Conservation (phyloP, 1,284 basidiomycete species). For the Ustilago curta region DNA sequence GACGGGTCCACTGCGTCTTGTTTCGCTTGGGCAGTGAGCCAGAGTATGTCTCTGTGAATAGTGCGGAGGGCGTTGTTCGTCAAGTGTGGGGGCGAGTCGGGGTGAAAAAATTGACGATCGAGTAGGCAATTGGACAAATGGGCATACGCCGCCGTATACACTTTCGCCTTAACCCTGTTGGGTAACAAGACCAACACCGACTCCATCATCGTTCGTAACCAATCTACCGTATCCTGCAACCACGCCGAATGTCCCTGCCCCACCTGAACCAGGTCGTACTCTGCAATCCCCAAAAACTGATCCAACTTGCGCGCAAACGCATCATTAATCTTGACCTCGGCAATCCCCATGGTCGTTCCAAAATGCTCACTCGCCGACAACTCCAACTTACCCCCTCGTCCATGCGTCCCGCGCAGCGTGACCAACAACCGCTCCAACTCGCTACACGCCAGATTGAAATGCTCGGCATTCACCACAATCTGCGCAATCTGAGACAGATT, state of each 20-base stretch:
- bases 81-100: conserved; percentile 23
- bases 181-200: conserved; percentile 82
- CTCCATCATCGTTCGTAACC: conserved; percentile 95
- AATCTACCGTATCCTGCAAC: conserved; percentile 92
- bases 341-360: conserved; percentile 77
- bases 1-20: conserved; percentile 13
- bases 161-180: conserved; percentile 84
- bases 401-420: conserved; percentile 76
- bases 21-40: conserved; percentile 45
- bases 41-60: conserved; percentile 48
- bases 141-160: conserved; percentile 84
- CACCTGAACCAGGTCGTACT: conserved; percentile 80
- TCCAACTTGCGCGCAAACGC: conserved; percentile 93
- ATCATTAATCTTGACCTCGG: conserved; percentile 81
- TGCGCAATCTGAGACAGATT: conserved; percentile 95
- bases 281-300: conserved; percentile 92
- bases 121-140: conserved; percentile 89
- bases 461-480: conserved; percentile 91
- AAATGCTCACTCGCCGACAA: conserved; percentile 80
- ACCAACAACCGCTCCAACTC: conserved; percentile 90
- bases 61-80: conserved; percentile 27
- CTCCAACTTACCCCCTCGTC: conserved; percentile 80
- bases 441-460: conserved; percentile 86
- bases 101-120: conserved; percentile 72
- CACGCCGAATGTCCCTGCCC: conserved; percentile 80